phyloP scores from a whole-genome alignment of 805 yeast genomes.

The Lipomyces yamanashiensis region DNA sequence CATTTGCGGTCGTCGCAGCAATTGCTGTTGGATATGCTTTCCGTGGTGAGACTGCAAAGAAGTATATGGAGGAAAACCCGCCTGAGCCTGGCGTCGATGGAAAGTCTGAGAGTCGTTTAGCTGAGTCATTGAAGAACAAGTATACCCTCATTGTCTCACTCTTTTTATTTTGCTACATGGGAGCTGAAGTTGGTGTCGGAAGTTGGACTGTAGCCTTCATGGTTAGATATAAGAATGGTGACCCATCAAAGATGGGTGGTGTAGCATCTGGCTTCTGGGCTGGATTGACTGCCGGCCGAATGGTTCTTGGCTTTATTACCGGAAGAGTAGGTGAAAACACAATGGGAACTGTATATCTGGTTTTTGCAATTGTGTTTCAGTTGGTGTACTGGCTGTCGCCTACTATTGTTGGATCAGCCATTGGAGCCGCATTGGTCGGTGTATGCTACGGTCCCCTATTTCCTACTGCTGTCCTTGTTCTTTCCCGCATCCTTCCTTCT shows the following conservation, averaged over 20 bases:
- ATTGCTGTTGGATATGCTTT: constrained; percentile 52
- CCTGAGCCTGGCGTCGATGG: constrained; percentile 5
- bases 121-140: constrained; percentile 42
- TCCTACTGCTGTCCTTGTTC: constrained; percentile 71
- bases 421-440: constrained; percentile 57
- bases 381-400: constrained; percentile 57
- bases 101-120: constrained; percentile 6
- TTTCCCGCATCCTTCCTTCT: constrained; percentile 65
- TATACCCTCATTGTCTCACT: constrained; percentile 56
- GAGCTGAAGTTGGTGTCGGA: constrained; percentile 70
- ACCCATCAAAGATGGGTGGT: constrained; percentile 57
- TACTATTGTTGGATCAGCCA: constrained; percentile 52
- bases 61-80: constrained; percentile 18
- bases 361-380: constrained; percentile 48
- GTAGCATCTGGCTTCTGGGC: constrained; percentile 74
- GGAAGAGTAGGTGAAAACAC: constrained; percentile 39
- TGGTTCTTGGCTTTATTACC: constrained; percentile 52
- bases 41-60: constrained; percentile 41
- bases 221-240: constrained; percentile 57
- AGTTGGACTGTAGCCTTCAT: constrained; percentile 74
- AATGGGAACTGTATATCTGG: constrained; percentile 49
- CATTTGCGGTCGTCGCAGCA: constrained; percentile 46
- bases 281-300: constrained; percentile 69
- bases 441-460: constrained; percentile 70
- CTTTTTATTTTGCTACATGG: constrained; percentile 66